Percentiles rank a stretch among this genome's conserved stretches.
phyloP scores from a whole-genome alignment of 1,139 yeast genomes.

The Blastobotrys petasosporus region DNA sequence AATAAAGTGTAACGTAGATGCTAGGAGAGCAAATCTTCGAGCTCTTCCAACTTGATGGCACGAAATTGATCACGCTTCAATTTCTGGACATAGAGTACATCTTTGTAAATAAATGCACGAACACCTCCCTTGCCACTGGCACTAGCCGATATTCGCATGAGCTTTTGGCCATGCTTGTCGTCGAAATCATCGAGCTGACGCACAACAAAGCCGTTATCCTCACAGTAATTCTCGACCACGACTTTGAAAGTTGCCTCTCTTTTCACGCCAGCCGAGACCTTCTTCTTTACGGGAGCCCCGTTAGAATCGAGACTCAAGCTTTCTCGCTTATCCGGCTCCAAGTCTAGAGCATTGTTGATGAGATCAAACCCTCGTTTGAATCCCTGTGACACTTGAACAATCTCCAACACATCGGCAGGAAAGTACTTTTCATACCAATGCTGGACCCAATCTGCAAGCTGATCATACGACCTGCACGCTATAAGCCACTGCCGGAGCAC shows the following conservation, averaged over 20 bases:
- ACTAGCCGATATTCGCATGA: slow-evolving; percentile 34
- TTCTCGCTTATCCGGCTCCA: slow-evolving; percentile 14
- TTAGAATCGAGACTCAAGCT: not conserved
- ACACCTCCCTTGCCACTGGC: slow-evolving; percentile 33
- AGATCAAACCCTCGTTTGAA: slow-evolving; percentile 32
- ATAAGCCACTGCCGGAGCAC: slow-evolving; percentile 31
- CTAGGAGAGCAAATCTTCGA: slow-evolving; percentile 9
- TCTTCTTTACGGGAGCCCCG: not conserved
- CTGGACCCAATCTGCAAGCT: slow-evolving; percentile 31
- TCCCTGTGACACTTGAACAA: slow-evolving; percentile 23
- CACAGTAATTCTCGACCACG: slow-evolving; percentile 44
- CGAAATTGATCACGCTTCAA: not conserved
- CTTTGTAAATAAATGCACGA: slow-evolving; percentile 39
- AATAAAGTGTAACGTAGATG: not conserved
- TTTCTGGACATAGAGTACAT: slow-evolving; percentile 40
- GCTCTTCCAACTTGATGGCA: slow-evolving; percentile 28
- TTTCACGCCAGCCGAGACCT: not conserved
- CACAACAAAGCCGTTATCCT: slow-evolving; percentile 34
- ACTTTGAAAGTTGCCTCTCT: slow-evolving; percentile 38
- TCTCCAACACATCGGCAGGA: slow-evolving; percentile 21
- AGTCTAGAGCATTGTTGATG: slow-evolving; percentile 33
- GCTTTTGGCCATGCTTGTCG: slow-evolving; percentile 32
- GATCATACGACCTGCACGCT: slow-evolving; percentile 14
- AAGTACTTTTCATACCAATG: slow-evolving; percentile 29
- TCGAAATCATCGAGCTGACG: slow-evolving; percentile 32